A percentile compares a stretch with the other conserved stretches of the same genome.
Evolutionary conservation across 495 filamentous ascomycete genomes (phyloP).

Genomic region (Xylaria curta): DNA sequence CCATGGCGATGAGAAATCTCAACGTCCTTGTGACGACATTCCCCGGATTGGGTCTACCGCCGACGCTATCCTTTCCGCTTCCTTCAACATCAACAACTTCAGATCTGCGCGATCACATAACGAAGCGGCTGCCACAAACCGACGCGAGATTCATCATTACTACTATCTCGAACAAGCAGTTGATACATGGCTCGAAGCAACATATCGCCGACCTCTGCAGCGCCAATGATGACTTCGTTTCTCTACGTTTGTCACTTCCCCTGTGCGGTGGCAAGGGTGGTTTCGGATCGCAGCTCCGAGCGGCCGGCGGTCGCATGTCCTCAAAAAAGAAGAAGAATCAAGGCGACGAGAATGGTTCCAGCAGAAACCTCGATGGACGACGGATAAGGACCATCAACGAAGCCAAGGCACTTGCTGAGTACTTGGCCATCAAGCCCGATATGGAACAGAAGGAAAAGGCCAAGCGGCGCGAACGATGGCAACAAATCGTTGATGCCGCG

Average conservation of each 20-base stretch:
- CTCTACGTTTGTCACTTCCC: constrained; percentile 76
- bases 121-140: constrained; percentile 66
- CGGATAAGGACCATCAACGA: constrained; percentile 90
- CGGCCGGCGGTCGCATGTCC: constrained; percentile 97
- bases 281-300: constrained; percentile 95
- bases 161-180: constrained; percentile 77
- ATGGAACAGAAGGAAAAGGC: constrained; percentile 95
- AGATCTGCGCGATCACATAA: constrained; percentile 68
- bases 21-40: constrained; percentile 87
- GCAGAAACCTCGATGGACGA: constrained; percentile 90
- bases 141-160: constrained; percentile 72
- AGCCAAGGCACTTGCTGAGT: constrained; percentile 93
- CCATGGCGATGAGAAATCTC: constrained; percentile 60
- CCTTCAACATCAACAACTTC: constrained; percentile 68
- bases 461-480: constrained; percentile 78
- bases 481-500: constrained; percentile 80
- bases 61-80: constrained; percentile 75
- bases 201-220: constrained; percentile 61
- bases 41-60: constrained; percentile 77
- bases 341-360: constrained; percentile 85
- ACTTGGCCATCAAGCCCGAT: constrained; percentile 92
- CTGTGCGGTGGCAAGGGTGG: constrained; percentile 94
- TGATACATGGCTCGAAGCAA: constrained; percentile 54
- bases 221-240: constrained; percentile 69
- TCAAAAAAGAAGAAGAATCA: constrained; percentile 85